Conservation (phyloP, 2,329 filamentous ascomycete genomes). For the Diplocarpon mali region DNA sequence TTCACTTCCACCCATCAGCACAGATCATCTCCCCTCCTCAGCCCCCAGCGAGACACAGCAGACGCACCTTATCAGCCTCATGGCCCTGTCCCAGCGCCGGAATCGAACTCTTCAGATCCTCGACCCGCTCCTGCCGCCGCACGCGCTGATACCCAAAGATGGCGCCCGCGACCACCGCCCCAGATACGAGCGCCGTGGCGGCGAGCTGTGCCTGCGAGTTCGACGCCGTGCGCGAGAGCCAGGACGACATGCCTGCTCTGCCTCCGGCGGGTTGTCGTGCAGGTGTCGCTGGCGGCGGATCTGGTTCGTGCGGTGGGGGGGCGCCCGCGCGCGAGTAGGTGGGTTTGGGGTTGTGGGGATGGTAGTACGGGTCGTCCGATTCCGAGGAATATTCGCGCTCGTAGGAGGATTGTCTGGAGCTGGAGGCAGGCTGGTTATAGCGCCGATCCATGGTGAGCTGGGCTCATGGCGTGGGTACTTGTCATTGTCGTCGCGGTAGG, state of each 20-base stretch:
- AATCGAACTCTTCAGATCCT: conserved; percentile 49
- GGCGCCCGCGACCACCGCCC: conserved; percentile 46
- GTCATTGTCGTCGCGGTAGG: background rate
- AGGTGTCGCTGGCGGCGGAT: background rate
- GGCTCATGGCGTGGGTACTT: conserved; percentile 6
- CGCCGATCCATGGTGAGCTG: conserved; percentile 15
- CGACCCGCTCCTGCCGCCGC: conserved; percentile 42
- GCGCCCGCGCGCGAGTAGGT: background rate
- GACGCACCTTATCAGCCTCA: conserved; percentile 30
- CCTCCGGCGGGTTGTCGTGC: background rate
- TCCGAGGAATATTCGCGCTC: conserved; percentile 3
- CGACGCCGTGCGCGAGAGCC: conserved; percentile 18
- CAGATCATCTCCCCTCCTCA: background rate
- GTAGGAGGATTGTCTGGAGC: background rate
- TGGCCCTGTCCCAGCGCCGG: conserved; percentile 31
- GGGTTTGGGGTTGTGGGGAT: conserved; percentile 1
- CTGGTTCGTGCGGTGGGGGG: background rate
- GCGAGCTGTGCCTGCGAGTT: conserved; percentile 43
- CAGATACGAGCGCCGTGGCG: conserved; percentile 58
- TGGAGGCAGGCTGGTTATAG: conserved; percentile 11
- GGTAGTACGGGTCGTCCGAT: conserved; percentile 8
- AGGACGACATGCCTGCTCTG: conserved; percentile 20
- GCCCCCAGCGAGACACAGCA: background rate
- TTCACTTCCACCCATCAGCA: conserved; percentile 32
- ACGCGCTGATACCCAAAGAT: conserved; percentile 52